These are phyloP conservation scores for Aspergillus carbonarius DNA, from an alignment of 2,329 filamentous ascomycete genomes.

Conservation along the genomic window DNA sequence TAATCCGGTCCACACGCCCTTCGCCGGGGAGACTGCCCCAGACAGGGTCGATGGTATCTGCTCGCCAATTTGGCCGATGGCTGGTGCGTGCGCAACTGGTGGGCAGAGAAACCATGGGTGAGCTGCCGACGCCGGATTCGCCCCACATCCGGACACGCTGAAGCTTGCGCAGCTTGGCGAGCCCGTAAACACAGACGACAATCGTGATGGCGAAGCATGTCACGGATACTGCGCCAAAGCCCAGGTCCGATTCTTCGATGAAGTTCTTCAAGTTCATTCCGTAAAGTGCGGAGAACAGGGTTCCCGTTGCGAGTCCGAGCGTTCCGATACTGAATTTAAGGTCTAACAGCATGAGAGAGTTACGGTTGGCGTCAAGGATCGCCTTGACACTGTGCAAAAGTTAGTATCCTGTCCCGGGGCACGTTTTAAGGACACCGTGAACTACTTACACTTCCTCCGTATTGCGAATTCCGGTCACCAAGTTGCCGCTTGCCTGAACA, in stretches of 20 bases:
- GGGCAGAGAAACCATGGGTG: slow-evolving; percentile 28
- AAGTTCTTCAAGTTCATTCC: slow-evolving; percentile 99
- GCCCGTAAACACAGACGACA: slow-evolving; percentile 78
- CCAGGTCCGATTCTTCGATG: slow-evolving; percentile 87
- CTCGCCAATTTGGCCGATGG: slow-evolving; percentile 42
- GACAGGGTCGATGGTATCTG: slow-evolving; percentile 44
- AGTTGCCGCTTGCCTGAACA: slow-evolving; percentile 87
- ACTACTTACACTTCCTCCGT: slow-evolving; percentile 89
- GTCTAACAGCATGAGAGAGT: slow-evolving; percentile 95
- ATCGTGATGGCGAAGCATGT: slow-evolving; percentile 71
- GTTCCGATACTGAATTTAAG: slow-evolving; percentile 96
- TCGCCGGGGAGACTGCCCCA: slow-evolving; percentile 42
- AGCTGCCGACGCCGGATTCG: slow-evolving; percentile 47
- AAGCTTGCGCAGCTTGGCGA: slow-evolving; percentile 78
- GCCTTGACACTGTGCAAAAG: slow-evolving; percentile 71
- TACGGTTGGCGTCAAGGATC: slow-evolving; percentile 96
- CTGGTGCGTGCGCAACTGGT: slow-evolving; percentile 21
- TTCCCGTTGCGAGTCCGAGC: slow-evolving; percentile 89
- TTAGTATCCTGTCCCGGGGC: slow-evolving; percentile 16
- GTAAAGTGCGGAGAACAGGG: slow-evolving; percentile 96
- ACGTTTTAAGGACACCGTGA: not conserved
- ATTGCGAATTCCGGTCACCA: slow-evolving; percentile 93
- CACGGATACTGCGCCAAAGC: slow-evolving; percentile 73
- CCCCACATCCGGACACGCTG: slow-evolving; percentile 87
- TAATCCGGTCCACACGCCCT: slow-evolving; percentile 37